These are phyloP conservation scores for Ustilago curta DNA, from an alignment of 1,284 basidiomycete genomes.

Conservation along the genomic window DNA sequence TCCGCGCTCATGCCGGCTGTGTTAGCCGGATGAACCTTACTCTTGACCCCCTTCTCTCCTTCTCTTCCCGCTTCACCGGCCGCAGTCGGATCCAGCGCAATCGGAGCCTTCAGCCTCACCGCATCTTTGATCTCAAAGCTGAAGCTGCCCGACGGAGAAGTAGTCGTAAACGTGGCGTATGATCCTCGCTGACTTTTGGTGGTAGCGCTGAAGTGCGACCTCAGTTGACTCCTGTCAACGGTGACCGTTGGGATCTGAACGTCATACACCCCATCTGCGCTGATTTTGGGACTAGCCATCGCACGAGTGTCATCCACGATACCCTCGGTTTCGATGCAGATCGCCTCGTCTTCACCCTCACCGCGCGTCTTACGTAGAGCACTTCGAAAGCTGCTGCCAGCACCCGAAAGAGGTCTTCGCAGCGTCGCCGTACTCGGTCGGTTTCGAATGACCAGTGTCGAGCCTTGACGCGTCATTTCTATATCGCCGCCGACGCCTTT, in stretches of 20 bases:
- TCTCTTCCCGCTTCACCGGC: not conserved
- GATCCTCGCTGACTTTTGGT: not conserved
- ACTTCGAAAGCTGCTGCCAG: slow-evolving; percentile 15
- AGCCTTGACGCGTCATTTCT: slow-evolving; percentile 37
- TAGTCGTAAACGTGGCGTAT: slow-evolving; percentile 4
- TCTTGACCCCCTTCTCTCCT: not conserved
- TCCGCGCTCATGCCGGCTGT: not conserved
- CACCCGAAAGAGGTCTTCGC: slow-evolving; percentile 19
- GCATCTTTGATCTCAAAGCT: slow-evolving; percentile 46
- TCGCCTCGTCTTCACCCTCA: slow-evolving; percentile 3
- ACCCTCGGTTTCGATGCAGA: slow-evolving; percentile 38
- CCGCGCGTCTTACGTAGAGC: slow-evolving; percentile 14
- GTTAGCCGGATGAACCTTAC: no score
- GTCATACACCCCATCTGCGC: slow-evolving; percentile 5
- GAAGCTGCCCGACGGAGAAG: slow-evolving; percentile 30
- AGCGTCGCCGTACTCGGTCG: slow-evolving; percentile 13
- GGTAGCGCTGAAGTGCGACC: slow-evolving; percentile 25
- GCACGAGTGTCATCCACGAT: not conserved
- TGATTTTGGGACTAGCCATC: not conserved
- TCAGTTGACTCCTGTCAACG: slow-evolving; percentile 4
- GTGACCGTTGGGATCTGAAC: not conserved
- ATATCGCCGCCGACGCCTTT: slow-evolving; percentile 11
- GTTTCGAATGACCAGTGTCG: slow-evolving; percentile 29
- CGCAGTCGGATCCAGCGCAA: slow-evolving; percentile 7
- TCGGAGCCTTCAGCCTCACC: slow-evolving; percentile 9